Percentiles rank a stretch among this genome's conserved stretches.
Conservation (phyloP, 495 filamentous ascomycete genomes). For the Penicillium ucsense region DNA sequence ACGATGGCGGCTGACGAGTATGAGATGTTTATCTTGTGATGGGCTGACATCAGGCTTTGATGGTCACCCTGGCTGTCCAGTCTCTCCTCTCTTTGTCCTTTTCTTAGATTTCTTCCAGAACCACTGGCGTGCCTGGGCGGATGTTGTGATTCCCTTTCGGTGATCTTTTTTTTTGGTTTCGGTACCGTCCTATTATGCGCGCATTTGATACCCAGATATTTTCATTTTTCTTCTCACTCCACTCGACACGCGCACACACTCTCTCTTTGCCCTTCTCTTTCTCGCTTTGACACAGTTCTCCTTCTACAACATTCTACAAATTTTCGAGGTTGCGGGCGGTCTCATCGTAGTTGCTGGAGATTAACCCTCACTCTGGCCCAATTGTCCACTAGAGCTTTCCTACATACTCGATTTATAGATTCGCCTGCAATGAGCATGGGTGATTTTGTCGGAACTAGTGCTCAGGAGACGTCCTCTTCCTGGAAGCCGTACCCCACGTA, state of each 20-base stretch:
- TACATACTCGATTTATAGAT: too few relatives aligned
- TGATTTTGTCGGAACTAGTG: too few relatives aligned
- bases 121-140: too few relatives aligned
- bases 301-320: too few relatives aligned
- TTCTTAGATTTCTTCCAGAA: background rate
- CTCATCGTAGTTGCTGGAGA: too few relatives aligned
- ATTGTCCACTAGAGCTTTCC: too few relatives aligned
- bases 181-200: background rate
- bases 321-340: too few relatives aligned
- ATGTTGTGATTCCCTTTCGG: constrained; percentile 5
- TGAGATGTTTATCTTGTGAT: constrained; percentile 25
- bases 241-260: too few relatives aligned
- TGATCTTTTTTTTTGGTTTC: background rate
- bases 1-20: constrained; percentile 27
- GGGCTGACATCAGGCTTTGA: background rate
- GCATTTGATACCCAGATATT: constrained; percentile 23
- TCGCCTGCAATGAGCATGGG: too few relatives aligned
- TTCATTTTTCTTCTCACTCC: background rate
- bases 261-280: background rate
- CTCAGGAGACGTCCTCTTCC: too few relatives aligned
- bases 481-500: too few relatives aligned
- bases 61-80: background rate
- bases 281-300: background rate
- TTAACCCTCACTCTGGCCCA: too few relatives aligned
- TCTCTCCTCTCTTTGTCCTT: background rate